A percentile compares a stretch with the other conserved stretches of the same genome.
These are phyloP conservation scores for Pythium phragmiticola DNA, from an alignment of 352 stramenopile species.

Conservation along the genomic window DNA sequence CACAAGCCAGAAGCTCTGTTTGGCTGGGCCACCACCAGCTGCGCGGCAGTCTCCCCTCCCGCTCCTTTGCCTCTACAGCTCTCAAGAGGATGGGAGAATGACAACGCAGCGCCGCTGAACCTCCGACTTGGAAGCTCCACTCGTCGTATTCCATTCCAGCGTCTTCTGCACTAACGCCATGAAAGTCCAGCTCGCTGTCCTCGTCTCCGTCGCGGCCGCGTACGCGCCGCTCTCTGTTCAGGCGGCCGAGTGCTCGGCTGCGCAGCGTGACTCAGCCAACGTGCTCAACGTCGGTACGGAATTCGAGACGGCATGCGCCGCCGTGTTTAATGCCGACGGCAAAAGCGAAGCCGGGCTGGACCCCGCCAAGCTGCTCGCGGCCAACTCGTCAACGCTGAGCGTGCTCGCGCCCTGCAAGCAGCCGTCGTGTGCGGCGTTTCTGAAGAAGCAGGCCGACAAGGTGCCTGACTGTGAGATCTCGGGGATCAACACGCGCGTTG, in stretches of 20 bases:
- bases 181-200: constrained; percentile 11
- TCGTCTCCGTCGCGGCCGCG: constrained; percentile 2
- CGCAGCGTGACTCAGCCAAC: constrained; percentile 16
- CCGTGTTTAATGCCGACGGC: constrained; percentile 12
- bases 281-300: constrained; percentile 11
- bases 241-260: constrained; percentile 17
- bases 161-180: background rate
- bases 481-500: constrained; percentile 18
- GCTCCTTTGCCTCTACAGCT: background rate
- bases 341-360: constrained; percentile 1
- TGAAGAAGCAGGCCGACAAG: constrained; percentile 15
- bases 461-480: constrained; percentile 20
- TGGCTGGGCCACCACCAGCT: background rate
- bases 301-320: constrained; percentile 17
- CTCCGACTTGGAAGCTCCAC: background rate
- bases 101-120: too few relatives aligned
- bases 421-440: constrained; percentile 16
- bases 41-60: background rate
- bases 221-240: constrained; percentile 3
- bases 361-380: constrained; percentile 4
- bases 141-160: background rate
- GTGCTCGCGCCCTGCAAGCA: constrained; percentile 17
- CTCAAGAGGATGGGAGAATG: background rate
- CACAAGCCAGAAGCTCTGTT: background rate
- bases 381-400: constrained; percentile 12